Conservation (phyloP, 495 filamentous ascomycete species). For the Penicillium bovifimosum region DNA sequence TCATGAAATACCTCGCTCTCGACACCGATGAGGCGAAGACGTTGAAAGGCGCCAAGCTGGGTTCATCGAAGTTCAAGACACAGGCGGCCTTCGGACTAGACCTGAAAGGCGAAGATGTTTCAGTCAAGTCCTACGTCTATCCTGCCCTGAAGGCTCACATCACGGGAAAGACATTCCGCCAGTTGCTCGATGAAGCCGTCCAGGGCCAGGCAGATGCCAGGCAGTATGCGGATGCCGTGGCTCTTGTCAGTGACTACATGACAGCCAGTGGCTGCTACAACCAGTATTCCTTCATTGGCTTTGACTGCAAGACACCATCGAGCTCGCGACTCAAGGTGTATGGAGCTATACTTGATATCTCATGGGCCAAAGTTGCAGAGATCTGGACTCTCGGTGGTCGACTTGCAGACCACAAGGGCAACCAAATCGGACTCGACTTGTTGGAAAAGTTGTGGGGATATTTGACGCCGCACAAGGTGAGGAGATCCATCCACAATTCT, state of each 20-base stretch:
- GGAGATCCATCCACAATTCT: no score
- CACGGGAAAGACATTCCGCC: neutral
- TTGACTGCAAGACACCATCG: neutral
- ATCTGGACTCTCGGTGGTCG: neutral
- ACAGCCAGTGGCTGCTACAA: no score
- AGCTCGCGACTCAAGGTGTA: constrained; percentile 9
- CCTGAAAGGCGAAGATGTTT: neutral
- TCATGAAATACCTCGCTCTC: neutral
- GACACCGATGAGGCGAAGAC: neutral
- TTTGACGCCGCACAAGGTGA: neutral
- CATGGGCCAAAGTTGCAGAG: neutral
- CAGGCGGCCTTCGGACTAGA: neutral
- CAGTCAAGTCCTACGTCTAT: constrained; percentile 1
- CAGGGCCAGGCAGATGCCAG: no score
- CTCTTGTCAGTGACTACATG: neutral
- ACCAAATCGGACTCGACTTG: neutral
- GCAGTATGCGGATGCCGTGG: neutral
- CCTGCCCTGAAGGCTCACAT: neutral
- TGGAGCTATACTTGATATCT: neutral
- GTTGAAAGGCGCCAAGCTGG: neutral
- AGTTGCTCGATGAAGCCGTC: no score
- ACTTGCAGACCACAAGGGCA: neutral
- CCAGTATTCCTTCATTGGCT: no score
- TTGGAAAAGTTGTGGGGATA: constrained; percentile 5
- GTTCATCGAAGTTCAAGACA: neutral